phyloP scores from a whole-genome alignment of 495 filamentous ascomycete genomes.

The Penicillium cosmopolitanum region DNA sequence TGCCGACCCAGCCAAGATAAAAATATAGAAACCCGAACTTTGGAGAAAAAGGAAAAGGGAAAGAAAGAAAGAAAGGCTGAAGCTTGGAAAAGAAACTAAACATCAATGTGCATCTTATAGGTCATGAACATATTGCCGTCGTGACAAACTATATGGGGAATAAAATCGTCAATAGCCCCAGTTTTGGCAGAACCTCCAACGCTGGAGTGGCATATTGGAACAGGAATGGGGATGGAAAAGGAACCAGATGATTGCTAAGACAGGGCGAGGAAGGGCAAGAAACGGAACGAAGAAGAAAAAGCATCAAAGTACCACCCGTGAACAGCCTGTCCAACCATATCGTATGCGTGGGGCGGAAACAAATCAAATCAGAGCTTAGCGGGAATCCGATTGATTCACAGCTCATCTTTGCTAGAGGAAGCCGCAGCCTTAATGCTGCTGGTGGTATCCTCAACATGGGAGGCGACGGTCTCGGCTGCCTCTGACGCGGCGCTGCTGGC shows the following conservation, averaged over 20 bases:
- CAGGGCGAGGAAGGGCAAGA: too few species aligned
- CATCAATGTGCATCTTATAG: constrained; percentile 22
- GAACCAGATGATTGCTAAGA: too few species aligned
- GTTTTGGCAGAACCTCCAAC: constrained; percentile 17
- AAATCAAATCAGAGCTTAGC: constrained; percentile 15
- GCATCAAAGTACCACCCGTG: constrained; percentile 10
- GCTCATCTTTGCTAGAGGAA: constrained; percentile 55
- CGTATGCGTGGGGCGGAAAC: background rate
- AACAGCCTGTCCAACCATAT: background rate
- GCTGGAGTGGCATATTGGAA: constrained; percentile 13
- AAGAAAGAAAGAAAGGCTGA: constrained; percentile 13
- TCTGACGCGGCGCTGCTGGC: constrained; percentile 40
- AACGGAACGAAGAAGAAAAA: constrained; percentile 6
- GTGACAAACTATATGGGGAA: constrained; percentile 49
- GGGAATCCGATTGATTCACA: constrained; percentile 39
- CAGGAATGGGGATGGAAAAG: constrained; percentile 3
- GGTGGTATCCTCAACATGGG: constrained; percentile 50
- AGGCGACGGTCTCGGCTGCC: constrained; percentile 46
- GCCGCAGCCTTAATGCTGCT: constrained; percentile 35
- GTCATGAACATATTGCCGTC: constrained; percentile 34
- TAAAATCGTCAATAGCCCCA: constrained; percentile 32
- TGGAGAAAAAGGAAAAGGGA: constrained; percentile 16
- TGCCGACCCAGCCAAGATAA: too few species aligned
- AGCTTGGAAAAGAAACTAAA: background rate
- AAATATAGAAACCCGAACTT: background rate